Evolutionary conservation across 805 yeast genomes (phyloP).

Genomic region (Cyberlindnera galapagoensis): DNA sequence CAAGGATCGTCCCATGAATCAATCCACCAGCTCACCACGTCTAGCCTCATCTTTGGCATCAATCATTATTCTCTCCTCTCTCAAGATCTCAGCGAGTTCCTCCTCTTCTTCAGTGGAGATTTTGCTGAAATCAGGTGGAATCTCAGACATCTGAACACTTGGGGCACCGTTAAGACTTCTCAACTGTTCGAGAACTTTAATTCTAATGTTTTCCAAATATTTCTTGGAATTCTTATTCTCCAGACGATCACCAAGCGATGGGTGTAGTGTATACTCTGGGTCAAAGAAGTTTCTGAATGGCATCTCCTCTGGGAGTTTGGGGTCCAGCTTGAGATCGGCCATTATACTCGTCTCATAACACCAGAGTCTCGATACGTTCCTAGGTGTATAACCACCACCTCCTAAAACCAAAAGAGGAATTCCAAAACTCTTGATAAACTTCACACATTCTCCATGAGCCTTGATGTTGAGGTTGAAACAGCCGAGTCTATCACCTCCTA

Average conservation of each 20-base stretch:
- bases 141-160: conserved; percentile 84
- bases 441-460: conserved; percentile 95
- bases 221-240: conserved; percentile 83
- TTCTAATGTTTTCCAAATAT: conserved; percentile 73
- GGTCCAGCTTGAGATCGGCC: conserved; percentile 59
- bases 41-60: conserved; percentile 33
- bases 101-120: conserved; percentile 34
- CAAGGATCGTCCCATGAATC: too few species aligned
- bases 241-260: conserved; percentile 67
- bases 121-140: conserved; percentile 57
- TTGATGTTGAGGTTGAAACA: conserved; percentile 87
- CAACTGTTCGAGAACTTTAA: conserved; percentile 72
- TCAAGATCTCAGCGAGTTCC: conserved; percentile 28
- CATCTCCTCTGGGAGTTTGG: conserved; percentile 47
- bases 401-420: conserved; percentile 88
- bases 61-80: conserved; percentile 29
- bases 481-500: conserved; percentile 90
- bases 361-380: conserved; percentile 94
- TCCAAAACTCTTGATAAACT: conserved; percentile 81
- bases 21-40: conserved; percentile 27
- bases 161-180: conserved; percentile 87
- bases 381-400: conserved; percentile 97
- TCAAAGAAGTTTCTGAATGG: conserved; percentile 55
- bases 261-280: conserved; percentile 88
- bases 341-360: conserved; percentile 85